Evolutionary conservation across 352 stramenopile species (phyloP).

Genomic region (Phytophthora ohioensis): DNA sequence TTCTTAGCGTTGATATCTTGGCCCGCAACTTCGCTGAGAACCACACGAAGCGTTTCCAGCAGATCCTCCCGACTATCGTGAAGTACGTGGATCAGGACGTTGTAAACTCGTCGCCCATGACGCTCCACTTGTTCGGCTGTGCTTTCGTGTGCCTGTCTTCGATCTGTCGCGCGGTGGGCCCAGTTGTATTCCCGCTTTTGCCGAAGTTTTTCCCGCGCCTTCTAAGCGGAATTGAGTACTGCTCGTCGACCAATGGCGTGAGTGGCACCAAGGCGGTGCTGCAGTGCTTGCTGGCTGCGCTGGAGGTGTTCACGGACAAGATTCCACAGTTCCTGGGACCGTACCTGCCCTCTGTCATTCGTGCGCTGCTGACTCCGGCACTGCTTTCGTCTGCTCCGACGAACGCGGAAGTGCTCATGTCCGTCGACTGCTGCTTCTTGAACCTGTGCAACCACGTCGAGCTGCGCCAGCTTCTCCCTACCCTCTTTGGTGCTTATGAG

Average conservation of each 20-base stretch:
- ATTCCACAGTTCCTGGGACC: slow-evolving; percentile 85
- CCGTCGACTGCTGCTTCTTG: slow-evolving; percentile 69
- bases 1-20: slow-evolving; percentile 87
- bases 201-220: slow-evolving; percentile 86
- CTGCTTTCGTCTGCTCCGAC: slow-evolving; percentile 42
- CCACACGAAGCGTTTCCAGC: slow-evolving; percentile 81
- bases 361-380: slow-evolving; percentile 66
- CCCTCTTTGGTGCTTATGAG: slow-evolving; percentile 74
- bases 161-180: slow-evolving; percentile 70
- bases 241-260: slow-evolving; percentile 33
- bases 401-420: slow-evolving; percentile 55
- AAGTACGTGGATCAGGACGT: slow-evolving; percentile 75
- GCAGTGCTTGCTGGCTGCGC: slow-evolving; percentile 74
- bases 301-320: slow-evolving; percentile 87
- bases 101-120: slow-evolving; percentile 54
- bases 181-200: slow-evolving; percentile 82
- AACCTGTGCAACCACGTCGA: slow-evolving; percentile 80
- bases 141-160: slow-evolving; percentile 87
- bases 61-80: slow-evolving; percentile 75
- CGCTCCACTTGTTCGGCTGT: slow-evolving; percentile 81
- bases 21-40: slow-evolving; percentile 78
- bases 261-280: slow-evolving; percentile 63
- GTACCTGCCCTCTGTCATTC: slow-evolving; percentile 73
- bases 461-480: slow-evolving; percentile 78
- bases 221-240: slow-evolving; percentile 70